Conservation (phyloP, 2,329 filamentous ascomycete genomes). For the Neonectria coccinea region DNA sequence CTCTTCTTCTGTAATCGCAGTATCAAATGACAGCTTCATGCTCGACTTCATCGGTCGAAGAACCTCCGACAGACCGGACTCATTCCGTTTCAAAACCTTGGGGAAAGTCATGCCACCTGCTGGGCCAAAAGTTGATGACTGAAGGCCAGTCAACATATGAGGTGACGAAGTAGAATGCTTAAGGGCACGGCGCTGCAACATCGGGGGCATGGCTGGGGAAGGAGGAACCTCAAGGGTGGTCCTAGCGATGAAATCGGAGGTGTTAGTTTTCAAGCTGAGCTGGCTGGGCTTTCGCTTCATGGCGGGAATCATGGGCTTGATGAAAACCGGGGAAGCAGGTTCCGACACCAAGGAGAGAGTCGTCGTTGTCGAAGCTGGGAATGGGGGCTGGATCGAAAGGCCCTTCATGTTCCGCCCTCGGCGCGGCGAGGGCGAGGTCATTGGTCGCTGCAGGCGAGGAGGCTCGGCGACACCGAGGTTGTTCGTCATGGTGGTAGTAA, state of each 20-base stretch:
- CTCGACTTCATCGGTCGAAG: constrained; percentile 63
- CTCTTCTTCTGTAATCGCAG: constrained; percentile 65
- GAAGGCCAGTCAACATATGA: constrained; percentile 71
- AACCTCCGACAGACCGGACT: constrained; percentile 70
- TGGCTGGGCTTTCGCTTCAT: constrained; percentile 82
- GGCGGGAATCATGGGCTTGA: constrained; percentile 79
- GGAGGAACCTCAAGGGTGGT: constrained; percentile 65
- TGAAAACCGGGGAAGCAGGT: constrained; percentile 80
- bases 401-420: constrained; percentile 87
- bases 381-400: constrained; percentile 78
- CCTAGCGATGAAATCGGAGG: constrained; percentile 64
- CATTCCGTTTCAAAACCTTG: constrained; percentile 69
- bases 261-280: constrained; percentile 79
- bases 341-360: constrained; percentile 68
- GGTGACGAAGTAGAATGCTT: constrained; percentile 77
- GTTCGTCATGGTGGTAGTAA: constrained; percentile 48
- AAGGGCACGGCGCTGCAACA: constrained; percentile 70
- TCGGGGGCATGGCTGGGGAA: constrained; percentile 67
- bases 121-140: constrained; percentile 70
- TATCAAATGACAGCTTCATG: constrained; percentile 52
- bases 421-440: constrained; percentile 76
- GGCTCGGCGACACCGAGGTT: constrained; percentile 59
- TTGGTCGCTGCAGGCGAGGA: constrained; percentile 63
- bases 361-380: constrained; percentile 58
- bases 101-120: constrained; percentile 73